Conservation (phyloP, 257 asterid genomes). For the Paraleonurus japonicus region DNA sequence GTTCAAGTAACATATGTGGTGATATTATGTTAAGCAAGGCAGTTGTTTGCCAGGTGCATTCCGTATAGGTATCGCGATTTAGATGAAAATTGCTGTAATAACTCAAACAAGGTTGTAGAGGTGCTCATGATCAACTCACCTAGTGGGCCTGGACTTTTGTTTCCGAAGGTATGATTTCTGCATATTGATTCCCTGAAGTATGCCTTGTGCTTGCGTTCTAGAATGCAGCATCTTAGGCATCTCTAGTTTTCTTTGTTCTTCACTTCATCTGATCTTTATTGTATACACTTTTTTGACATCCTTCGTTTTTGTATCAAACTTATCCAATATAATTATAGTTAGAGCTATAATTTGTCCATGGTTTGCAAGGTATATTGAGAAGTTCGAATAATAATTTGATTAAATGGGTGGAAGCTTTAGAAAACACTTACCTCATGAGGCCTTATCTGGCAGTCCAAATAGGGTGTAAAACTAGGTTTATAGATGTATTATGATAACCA, state of each 20-base stretch:
- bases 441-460: too few relatives aligned
- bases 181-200: background rate
- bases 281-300: background rate
- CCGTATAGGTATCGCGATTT: constrained; percentile 29
- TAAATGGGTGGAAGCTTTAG: too few relatives aligned
- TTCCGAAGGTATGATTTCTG: constrained; percentile 29
- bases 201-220: background rate
- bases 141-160: constrained; percentile 38
- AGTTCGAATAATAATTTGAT: too few relatives aligned
- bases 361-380: too few relatives aligned
- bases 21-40: background rate
- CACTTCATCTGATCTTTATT: background rate
- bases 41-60: constrained; percentile 31
- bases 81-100: constrained; percentile 4
- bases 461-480: too few relatives aligned
- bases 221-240: background rate
- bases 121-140: constrained; percentile 42
- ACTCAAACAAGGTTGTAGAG: constrained; percentile 29
- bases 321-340: background rate
- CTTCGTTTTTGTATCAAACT: background rate
- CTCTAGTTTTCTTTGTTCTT: background rate
- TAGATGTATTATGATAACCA: too few relatives aligned
- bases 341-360: background rate
- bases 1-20: background rate
- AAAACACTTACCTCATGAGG: too few relatives aligned